These are phyloP conservation scores for Melocanna baccifera DNA, from an alignment of 176 grass and related monocot genomes.

Conservation along the genomic window DNA sequence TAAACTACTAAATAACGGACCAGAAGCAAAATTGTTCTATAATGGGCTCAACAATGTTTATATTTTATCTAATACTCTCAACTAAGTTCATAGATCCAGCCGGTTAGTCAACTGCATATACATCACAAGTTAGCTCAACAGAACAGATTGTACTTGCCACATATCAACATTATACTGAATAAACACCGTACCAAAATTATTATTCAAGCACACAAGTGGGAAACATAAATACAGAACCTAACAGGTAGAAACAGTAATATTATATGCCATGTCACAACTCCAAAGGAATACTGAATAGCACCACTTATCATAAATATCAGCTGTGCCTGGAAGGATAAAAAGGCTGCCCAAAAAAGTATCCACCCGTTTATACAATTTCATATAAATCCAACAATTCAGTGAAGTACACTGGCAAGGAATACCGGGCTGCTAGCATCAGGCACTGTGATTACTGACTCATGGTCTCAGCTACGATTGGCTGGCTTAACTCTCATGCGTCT, in stretches of 20 bases:
- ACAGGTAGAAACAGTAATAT: neutral
- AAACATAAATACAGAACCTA: neutral
- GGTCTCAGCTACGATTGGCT: neutral
- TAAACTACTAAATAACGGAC: no score
- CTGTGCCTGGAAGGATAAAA: neutral
- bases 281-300: neutral
- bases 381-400: neutral
- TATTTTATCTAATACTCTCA: no score
- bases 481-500: neutral
- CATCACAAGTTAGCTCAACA: no score
- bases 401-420: neutral
- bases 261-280: neutral
- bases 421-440: neutral
- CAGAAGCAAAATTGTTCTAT: no score
- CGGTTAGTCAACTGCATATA: no score
- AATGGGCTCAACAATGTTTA: no score
- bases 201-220: neutral
- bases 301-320: neutral
- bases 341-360: neutral
- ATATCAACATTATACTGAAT: no score
- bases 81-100: no score
- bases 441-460: neutral
- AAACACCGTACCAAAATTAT: neutral
- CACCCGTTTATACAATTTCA: neutral
- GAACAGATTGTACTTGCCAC: no score